These are phyloP conservation scores for Leptodontidium sp. DNA, from an alignment of 2,329 filamentous ascomycete genomes.

Conservation along the genomic window DNA sequence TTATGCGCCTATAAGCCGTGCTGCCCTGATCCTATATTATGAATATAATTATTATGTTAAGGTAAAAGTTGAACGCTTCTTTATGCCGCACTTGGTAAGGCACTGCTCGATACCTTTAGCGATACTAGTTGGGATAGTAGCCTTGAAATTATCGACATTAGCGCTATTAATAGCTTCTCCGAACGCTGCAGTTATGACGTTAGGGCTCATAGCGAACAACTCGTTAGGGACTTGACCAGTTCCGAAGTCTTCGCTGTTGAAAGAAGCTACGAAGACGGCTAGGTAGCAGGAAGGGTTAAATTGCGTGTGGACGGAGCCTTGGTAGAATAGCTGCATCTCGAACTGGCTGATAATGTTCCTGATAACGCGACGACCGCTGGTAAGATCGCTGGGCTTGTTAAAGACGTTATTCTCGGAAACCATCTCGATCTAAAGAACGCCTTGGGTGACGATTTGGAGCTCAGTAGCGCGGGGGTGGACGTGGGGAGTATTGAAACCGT, in stretches of 20 bases:
- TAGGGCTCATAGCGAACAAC: slow-evolving; percentile 55
- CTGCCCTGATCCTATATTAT: not conserved
- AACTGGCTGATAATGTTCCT: slow-evolving; percentile 52
- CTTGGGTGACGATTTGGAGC: too few relatives aligned
- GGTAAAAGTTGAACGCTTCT: slow-evolving; percentile 24
- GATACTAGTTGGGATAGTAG: slow-evolving; percentile 57
- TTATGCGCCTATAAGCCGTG: not conserved
- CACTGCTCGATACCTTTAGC: slow-evolving; percentile 62
- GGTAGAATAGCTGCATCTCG: slow-evolving; percentile 62
- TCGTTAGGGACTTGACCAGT: slow-evolving; percentile 59
- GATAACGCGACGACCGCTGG: slow-evolving; percentile 51
- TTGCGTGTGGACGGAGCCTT: slow-evolving; percentile 62
- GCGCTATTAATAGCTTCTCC: slow-evolving; percentile 55
- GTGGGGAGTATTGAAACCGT: too few relatives aligned
- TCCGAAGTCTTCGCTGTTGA: slow-evolving; percentile 60
- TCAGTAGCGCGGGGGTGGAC: too few relatives aligned
- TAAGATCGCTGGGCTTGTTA: slow-evolving; percentile 41
- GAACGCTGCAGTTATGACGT: slow-evolving; percentile 56
- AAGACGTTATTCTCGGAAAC: slow-evolving; percentile 60
- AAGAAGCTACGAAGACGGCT: slow-evolving; percentile 60
- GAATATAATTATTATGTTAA: not conserved
- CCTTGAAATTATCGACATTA: slow-evolving; percentile 55
- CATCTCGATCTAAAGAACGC: too few relatives aligned
- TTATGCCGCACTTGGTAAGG: slow-evolving; percentile 54
- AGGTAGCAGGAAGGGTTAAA: slow-evolving; percentile 63